Evolutionary conservation across 2,329 filamentous ascomycete species (phyloP).

Genomic region (Fusarium begoniae): DNA sequence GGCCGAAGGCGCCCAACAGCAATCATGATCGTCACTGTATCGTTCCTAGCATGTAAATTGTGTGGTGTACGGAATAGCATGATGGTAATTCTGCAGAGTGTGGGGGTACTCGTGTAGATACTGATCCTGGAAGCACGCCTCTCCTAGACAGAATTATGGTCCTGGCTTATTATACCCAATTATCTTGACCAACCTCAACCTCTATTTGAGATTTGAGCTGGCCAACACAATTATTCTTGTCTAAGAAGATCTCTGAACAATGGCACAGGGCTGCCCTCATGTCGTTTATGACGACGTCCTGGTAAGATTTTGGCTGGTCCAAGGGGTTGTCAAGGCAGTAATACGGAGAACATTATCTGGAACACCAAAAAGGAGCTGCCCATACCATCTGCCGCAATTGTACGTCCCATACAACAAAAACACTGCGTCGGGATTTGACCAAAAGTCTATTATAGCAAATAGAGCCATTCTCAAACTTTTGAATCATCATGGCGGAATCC

Average conservation of each 20-base stretch:
- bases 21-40: background rate
- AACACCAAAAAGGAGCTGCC: background rate
- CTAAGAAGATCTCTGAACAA: background rate
- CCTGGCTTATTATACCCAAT: background rate
- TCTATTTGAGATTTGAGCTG: background rate
- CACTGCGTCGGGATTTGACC: background rate
- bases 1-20: slow-evolving; percentile 4
- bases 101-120: background rate
- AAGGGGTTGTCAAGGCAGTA: background rate
- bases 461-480: background rate
- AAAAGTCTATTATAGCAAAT: background rate
- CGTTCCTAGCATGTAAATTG: background rate
- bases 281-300: background rate
- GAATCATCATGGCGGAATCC: background rate
- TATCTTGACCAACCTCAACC: background rate
- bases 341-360: background rate
- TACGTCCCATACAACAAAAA: background rate
- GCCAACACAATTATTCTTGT: background rate
- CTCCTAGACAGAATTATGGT: background rate
- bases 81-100: background rate
- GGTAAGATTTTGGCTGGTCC: background rate
- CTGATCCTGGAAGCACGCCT: background rate
- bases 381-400: background rate
- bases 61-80: background rate
- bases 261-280: background rate